Base-by-base conservation (phyloP, 2,329 filamentous ascomycete species). In the Dryadomyces sulphureus region DNA sequence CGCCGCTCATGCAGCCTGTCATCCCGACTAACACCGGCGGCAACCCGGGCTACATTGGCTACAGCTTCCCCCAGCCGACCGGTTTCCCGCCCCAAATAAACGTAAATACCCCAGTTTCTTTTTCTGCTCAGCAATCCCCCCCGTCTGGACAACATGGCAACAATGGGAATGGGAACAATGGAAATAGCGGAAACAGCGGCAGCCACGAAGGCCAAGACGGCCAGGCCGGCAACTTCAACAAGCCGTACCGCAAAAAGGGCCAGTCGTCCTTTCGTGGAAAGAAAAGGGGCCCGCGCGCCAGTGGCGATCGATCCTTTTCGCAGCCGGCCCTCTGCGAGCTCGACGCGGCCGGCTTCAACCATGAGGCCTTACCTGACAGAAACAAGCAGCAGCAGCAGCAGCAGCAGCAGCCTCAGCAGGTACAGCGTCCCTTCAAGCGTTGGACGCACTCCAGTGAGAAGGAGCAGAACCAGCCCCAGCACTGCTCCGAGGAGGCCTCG, bases 1-100 rank as follows among this genome's bases (percentile, higher is more conserved):
- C 81, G 25, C 80, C 84, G 51, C 77, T 82, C 66, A 79, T 79
- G 79, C 73, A 60, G 47, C 67, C 71, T 38, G 73, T 73, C 43
- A 79, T 87, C 61, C 73, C 83, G 42, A 41, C 49, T 1, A 83
- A 84, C 64, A 71, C 71, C 62, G 38, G 38, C 19, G 45, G 41
- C 27, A 40, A 12, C 38, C 16, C 70, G 71, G 48, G 70, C 73
- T 49, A 72, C 32, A 44, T 52, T 32, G 27, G 9, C 27, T 41
- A 45, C 27, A 30, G 34, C 8, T 50, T 50, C 39, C 34, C 39
- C 19, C 45, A 42, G 17, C 9, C 50, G 14, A 5, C 41, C 7
- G 51, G 51, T 8, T 53, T 48, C 41, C 51, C 51, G 21, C 50
- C 50, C 2, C 49, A 45, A 25, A 35, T 43, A 5, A 52, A 50